phyloP scores from a whole-genome alignment of 169 alveolate species.

The Cyclospora cayetanensis region DNA sequence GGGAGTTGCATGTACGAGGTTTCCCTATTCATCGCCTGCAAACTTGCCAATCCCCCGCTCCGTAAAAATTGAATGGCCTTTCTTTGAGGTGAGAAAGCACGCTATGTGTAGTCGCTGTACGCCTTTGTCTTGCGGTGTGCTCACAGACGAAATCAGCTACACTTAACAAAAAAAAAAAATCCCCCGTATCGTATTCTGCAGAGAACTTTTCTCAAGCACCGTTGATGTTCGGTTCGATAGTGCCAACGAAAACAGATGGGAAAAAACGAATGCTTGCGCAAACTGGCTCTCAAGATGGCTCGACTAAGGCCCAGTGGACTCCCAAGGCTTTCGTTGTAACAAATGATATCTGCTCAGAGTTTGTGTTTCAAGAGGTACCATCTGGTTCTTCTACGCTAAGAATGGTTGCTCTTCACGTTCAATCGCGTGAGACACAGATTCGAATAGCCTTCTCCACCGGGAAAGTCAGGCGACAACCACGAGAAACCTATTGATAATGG shows the following conservation, averaged over 20 bases:
- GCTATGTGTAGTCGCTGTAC: too few relatives aligned
- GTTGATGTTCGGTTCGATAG: conserved; percentile 23
- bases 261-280: background rate
- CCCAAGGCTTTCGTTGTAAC: conserved; percentile 4
- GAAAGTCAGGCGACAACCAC: too few relatives aligned
- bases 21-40: too few relatives aligned
- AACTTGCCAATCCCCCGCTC: too few relatives aligned
- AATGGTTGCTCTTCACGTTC: background rate
- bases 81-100: too few relatives aligned
- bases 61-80: too few relatives aligned
- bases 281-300: background rate
- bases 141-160: background rate
- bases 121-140: background rate
- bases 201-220: conserved; percentile 21
- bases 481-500: too few relatives aligned
- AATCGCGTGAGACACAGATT: background rate
- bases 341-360: background rate
- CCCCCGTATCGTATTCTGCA: background rate
- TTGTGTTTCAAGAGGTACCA: conserved; percentile 25
- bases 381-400: background rate
- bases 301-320: background rate
- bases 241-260: background rate
- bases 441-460: too few relatives aligned
- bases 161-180: background rate
- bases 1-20: background rate